These are phyloP conservation scores for Rutidosis leptorrhynchoides DNA, from an alignment of 129 eudicot genomes.

Conservation along the genomic window DNA sequence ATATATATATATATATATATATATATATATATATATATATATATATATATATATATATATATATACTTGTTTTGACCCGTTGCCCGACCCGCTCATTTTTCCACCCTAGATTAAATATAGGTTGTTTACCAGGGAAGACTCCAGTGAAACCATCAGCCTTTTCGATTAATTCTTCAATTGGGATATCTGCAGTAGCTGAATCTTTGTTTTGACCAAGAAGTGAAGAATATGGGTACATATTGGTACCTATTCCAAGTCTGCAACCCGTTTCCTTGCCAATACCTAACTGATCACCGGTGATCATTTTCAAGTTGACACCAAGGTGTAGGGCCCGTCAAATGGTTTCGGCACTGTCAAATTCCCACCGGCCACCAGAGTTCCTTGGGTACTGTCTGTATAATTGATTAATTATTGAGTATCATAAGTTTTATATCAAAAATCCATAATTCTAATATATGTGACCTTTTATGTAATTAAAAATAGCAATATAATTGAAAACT, in stretches of 20 bases:
- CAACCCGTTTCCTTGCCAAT: constrained; percentile 92
- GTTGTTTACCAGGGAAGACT: constrained; percentile 68
- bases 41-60: too few species aligned
- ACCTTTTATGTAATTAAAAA: not conserved
- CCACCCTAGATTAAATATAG: not conserved
- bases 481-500: constrained; percentile 51
- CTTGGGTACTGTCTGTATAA: constrained; percentile 71
- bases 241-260: constrained; percentile 82
- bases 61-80: not conserved
- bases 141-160: constrained; percentile 95
- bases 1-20: too few species aligned
- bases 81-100: not conserved
- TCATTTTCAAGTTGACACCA: constrained; percentile 94
- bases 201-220: too few species aligned
- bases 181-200: too few species aligned
- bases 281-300: constrained; percentile 91
- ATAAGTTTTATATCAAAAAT: not conserved
- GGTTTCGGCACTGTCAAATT: constrained; percentile 86
- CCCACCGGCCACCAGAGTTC: constrained; percentile 74
- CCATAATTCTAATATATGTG: not conserved
- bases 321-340: constrained; percentile 75
- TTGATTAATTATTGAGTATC: constrained; percentile 2
- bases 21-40: too few species aligned
- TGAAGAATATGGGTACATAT: too few species aligned
- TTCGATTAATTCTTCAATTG: too few species aligned